Base-by-base conservation (phyloP, 768 basidiomycete species). In the Holtermanniella nyarrowii region DNA sequence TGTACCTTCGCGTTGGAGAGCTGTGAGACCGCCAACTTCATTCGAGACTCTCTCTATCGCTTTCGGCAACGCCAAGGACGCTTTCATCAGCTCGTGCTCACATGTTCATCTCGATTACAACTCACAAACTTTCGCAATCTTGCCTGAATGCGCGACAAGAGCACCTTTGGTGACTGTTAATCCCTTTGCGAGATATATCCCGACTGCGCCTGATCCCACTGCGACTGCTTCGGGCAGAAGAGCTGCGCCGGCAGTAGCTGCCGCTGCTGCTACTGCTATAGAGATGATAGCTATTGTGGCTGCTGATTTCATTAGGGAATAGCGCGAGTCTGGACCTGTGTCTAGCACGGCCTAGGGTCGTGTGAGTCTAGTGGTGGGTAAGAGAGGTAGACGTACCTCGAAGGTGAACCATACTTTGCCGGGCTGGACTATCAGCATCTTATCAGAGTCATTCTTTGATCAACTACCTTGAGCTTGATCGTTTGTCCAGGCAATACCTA, bases 361-460 rank as follows among this genome's bases (percentile, higher is more conserved):
- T 54, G 26, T 55, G 54, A 25, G 21, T 11, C n/a, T 5, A 24
- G 22, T 3, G 44, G 13, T 26, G 26, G 26, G 43, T 23, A 11
- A 2, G 7, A 16, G 42, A 2, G 14, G 11, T 3, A 23, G 21
- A 53, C 58, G 40, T 23, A 63, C 62, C 40, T 68, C 66, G 1
- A 68, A 42, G 2, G 66, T 64, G 46, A 68, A 68, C 66, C 66
- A 68, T 16, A 68, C 66, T 42, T 58, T 56, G 16, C 66, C 66
- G 3, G 66, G 62, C 66, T 68, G 26, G 20, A n/a, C n/a, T n/a
- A n/a, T n/a, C n/a, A n/a, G n/a, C n/a, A n/a, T n/a, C n/a, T n/a
- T n/a, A n/a, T n/a, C n/a, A n/a, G 10, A 23, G 4, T 22, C 7
- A 24, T 3, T 11, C 16, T 42, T 55, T 12, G 3, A 46, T 47